A percentile compares a stretch with the other conserved stretches of the same genome.
phyloP scores from a whole-genome alignment of 345 rosid genomes.

The Brassica juncea region DNA sequence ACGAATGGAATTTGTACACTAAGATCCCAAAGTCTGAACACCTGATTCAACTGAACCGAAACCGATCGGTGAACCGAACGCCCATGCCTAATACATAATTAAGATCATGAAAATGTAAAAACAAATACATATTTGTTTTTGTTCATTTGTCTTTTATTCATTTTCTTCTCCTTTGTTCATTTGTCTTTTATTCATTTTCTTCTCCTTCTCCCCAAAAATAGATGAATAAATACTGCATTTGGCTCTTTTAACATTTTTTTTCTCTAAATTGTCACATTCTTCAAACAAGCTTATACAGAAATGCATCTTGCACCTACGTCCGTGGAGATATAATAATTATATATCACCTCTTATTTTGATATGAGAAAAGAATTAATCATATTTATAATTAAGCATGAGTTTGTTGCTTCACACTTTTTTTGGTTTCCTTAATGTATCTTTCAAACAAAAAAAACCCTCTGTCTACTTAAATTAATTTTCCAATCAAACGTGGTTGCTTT shows the following conservation, averaged over 20 bases:
- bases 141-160: too few relatives aligned
- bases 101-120: neutral
- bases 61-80: too few relatives aligned
- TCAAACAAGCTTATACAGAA: neutral
- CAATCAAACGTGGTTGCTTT: conserved; percentile 16
- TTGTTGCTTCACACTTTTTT: conserved; percentile 31
- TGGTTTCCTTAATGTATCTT: conserved; percentile 14
- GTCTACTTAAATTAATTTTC: conserved; percentile 26
- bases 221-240: neutral
- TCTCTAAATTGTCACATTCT: neutral
- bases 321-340: neutral
- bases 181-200: too few relatives aligned
- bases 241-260: neutral
- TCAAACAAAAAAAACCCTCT: conserved; percentile 20
- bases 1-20: too few relatives aligned
- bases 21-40: too few relatives aligned
- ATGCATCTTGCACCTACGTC: neutral
- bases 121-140: too few relatives aligned
- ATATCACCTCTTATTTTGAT: conserved; percentile 10
- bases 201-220: too few relatives aligned
- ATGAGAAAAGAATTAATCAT: conserved; percentile 32
- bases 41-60: too few relatives aligned
- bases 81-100: too few relatives aligned
- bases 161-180: too few relatives aligned
- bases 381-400: conserved; percentile 26